Percentiles rank a stretch among this genome's conserved stretches.
Evolutionary conservation across 2,329 filamentous ascomycete species (phyloP).

Genomic region (Ophiognomonia clavigignenti-juglandacearum): DNA sequence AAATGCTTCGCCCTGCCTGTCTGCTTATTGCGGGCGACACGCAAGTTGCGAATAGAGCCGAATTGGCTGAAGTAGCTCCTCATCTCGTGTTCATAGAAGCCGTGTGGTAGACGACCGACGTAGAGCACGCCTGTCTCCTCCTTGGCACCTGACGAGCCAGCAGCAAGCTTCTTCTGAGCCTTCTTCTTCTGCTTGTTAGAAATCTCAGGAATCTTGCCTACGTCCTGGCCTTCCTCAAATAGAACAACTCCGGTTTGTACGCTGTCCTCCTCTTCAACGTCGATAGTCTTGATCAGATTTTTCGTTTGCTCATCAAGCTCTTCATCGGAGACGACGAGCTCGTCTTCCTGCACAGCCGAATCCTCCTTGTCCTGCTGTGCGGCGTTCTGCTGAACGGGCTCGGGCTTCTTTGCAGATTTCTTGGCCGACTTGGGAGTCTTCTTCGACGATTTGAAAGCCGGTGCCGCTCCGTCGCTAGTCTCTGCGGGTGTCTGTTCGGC

Average conservation of each 20-base stretch:
- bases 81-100: slow-evolving; percentile 96
- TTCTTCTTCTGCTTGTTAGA: slow-evolving; percentile 39
- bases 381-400: neutral
- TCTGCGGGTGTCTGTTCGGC: neutral
- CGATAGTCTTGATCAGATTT: slow-evolving; percentile 15
- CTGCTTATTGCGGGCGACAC: slow-evolving; percentile 85
- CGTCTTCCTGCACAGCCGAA: neutral
- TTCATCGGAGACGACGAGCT: slow-evolving; percentile 9
- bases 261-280: slow-evolving; percentile 15
- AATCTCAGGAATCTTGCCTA: slow-evolving; percentile 46
- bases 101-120: slow-evolving; percentile 81
- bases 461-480: neutral
- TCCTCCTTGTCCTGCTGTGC: neutral
- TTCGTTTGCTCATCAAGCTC: slow-evolving; percentile 16
- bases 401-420: slow-evolving; percentile 12
- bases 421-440: slow-evolving; percentile 7
- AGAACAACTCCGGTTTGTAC: slow-evolving; percentile 15
- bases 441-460: neutral
- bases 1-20: slow-evolving; percentile 91
- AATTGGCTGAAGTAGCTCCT: slow-evolving; percentile 91
- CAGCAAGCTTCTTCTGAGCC: slow-evolving; percentile 29
- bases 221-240: slow-evolving; percentile 44
- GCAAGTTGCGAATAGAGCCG: slow-evolving; percentile 70
- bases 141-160: slow-evolving; percentile 23
- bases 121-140: slow-evolving; percentile 76